These are phyloP conservation scores for Fragaria vesca DNA, from an alignment of 306 rosid genomes.

Conservation along the genomic window DNA sequence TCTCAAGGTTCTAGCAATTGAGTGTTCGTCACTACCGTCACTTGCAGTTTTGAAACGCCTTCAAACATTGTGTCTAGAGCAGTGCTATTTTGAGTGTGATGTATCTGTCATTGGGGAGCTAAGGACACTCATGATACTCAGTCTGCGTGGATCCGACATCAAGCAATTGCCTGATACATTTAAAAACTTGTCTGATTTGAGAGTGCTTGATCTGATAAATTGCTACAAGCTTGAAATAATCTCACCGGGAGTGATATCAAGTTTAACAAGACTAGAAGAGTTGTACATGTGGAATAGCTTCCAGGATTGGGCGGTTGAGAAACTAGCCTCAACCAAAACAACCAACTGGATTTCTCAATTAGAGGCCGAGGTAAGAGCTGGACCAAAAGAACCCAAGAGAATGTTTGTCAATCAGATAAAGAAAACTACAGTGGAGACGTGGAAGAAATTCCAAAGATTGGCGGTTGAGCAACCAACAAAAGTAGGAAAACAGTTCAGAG, in stretches of 20 bases:
- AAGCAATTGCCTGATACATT: background rate
- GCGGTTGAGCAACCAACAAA: background rate
- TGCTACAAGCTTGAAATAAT: background rate
- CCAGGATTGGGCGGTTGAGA: background rate
- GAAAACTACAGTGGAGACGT: background rate
- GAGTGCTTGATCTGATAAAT: background rate
- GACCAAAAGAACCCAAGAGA: too few relatives aligned
- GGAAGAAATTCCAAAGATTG: background rate
- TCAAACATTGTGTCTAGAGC: constrained; percentile 1
- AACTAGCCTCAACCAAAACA: background rate
- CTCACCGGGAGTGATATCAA: background rate
- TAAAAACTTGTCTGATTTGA: background rate
- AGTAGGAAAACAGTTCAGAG: background rate
- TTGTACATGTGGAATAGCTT: constrained; percentile 1
- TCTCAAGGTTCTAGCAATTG: constrained; percentile 1
- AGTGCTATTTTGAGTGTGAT: background rate
- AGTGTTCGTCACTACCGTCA: background rate
- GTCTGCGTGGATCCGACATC: background rate
- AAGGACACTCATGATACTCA: background rate
- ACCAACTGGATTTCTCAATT: background rate
- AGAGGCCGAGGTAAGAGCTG: background rate
- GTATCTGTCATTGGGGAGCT: constrained; percentile 6
- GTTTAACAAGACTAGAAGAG: background rate
- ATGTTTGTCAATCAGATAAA: too few relatives aligned
- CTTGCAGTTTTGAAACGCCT: background rate